A percentile compares a stretch with the other conserved stretches of the same genome.
These are phyloP conservation scores for Vitis labrusca DNA, from an alignment of 164 flowering plant species.

Conservation along the genomic window DNA sequence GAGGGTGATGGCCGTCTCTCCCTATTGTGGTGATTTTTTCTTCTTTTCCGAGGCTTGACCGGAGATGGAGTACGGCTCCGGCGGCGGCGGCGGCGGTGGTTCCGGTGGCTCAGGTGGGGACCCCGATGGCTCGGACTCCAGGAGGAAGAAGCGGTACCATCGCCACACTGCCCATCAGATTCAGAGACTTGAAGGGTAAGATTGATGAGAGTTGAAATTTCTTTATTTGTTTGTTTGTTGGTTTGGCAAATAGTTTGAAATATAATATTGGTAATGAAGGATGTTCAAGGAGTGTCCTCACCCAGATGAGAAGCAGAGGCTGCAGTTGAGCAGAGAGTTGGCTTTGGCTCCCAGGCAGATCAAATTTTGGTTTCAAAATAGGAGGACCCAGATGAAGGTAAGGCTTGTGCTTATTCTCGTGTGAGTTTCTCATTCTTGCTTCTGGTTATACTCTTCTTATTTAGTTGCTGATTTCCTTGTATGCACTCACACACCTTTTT, in stretches of 20 bases:
- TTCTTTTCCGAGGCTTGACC: too few species aligned
- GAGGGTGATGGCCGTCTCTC: not conserved
- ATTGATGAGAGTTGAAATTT: not conserved
- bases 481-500: not conserved
- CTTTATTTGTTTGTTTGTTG: slow-evolving; percentile 5
- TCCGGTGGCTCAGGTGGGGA: slow-evolving; percentile 54
- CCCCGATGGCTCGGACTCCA: slow-evolving; percentile 45
- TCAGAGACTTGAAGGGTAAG: slow-evolving; percentile 79
- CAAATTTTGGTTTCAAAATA: slow-evolving; percentile 92
- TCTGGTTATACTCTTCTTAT: not conserved
- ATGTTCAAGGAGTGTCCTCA: slow-evolving; percentile 85
- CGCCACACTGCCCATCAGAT: slow-evolving; percentile 85
- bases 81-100: slow-evolving; percentile 29
- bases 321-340: slow-evolving; percentile 66
- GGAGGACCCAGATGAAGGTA: slow-evolving; percentile 89
- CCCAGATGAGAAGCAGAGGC: slow-evolving; percentile 82
- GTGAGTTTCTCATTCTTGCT: not conserved
- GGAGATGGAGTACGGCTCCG: slow-evolving; percentile 32
- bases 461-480: not conserved
- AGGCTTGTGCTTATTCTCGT: not conserved
- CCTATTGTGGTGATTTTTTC: not conserved
- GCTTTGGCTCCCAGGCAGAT: slow-evolving; percentile 78
- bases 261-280: slow-evolving; percentile 31
- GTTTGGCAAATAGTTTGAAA: not conserved
- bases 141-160: slow-evolving; percentile 75